These are phyloP conservation scores for Echeveria elegans DNA, from an alignment of 164 flowering plant genomes.

Conservation along the genomic window DNA sequence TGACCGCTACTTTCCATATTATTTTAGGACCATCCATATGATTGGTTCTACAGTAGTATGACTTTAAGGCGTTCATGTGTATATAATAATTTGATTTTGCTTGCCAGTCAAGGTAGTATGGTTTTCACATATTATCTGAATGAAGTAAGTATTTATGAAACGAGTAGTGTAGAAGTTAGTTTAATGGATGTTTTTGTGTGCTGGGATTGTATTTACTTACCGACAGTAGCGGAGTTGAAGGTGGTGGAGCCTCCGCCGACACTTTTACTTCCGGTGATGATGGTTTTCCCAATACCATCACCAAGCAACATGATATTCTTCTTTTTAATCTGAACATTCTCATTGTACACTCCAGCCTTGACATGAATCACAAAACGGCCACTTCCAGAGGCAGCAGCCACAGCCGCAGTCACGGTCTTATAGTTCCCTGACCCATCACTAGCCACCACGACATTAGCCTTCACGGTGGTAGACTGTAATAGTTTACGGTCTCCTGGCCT, in stretches of 20 bases:
- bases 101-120: not conserved
- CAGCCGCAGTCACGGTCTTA: conserved; percentile 37
- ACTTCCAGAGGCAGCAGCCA: conserved; percentile 26
- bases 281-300: conserved; percentile 65
- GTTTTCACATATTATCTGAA: not conserved
- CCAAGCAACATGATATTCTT: conserved; percentile 62
- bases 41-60: not conserved
- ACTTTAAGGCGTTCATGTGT: not conserved
- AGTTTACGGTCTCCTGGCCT: conserved; percentile 44
- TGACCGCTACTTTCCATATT: not conserved
- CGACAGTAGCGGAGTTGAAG: conserved; percentile 45
- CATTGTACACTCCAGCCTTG: conserved; percentile 53
- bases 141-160: not conserved
- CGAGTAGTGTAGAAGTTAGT: not conserved
- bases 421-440: conserved; percentile 30
- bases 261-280: conserved; percentile 67
- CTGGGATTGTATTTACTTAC: conserved; percentile 19
- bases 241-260: conserved; percentile 65
- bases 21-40: not conserved
- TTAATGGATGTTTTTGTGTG: not conserved
- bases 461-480: conserved; percentile 29
- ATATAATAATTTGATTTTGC: not conserved
- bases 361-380: conserved; percentile 54
- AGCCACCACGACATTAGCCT: conserved; percentile 35
- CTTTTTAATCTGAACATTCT: conserved; percentile 39